Conservation (phyloP, 1,284 basidiomycete genomes). For the Exobasidium cylindrosporum region DNA sequence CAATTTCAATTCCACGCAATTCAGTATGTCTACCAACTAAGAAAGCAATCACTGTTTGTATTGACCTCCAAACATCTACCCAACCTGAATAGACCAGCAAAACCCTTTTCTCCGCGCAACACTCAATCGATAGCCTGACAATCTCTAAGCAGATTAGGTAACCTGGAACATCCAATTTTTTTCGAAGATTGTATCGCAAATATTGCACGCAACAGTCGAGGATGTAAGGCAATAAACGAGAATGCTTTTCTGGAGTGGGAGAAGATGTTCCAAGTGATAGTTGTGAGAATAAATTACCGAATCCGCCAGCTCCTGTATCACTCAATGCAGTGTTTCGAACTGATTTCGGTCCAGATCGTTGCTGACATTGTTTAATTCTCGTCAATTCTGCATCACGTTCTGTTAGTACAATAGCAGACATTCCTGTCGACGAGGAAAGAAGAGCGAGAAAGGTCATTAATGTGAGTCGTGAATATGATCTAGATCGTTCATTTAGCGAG, state of each 20-base stretch:
- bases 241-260: conserved; percentile 24
- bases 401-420: neutral
- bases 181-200: conserved; percentile 46
- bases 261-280: neutral
- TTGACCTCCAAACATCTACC: conserved; percentile 6
- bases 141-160: conserved; percentile 20
- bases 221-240: conserved; percentile 31
- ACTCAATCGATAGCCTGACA: neutral
- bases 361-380: neutral
- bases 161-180: conserved; percentile 32
- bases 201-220: conserved; percentile 38
- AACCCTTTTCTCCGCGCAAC: neutral
- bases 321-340: neutral
- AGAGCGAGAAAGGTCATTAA: neutral
- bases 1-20: conserved; percentile 1
- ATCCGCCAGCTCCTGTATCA: neutral
- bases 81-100: conserved; percentile 2
- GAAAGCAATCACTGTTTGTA: neutral
- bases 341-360: conserved; percentile 1
- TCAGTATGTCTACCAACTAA: conserved; percentile 8
- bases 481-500: conserved; percentile 2
- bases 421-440: neutral
- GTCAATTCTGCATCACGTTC: neutral
- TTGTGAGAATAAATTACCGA: conserved; percentile 2
- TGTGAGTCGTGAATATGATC: conserved; percentile 5